Evolutionary conservation across 148 eudicot species (phyloP).

Genomic region (Camellia lanceoleosa): DNA sequence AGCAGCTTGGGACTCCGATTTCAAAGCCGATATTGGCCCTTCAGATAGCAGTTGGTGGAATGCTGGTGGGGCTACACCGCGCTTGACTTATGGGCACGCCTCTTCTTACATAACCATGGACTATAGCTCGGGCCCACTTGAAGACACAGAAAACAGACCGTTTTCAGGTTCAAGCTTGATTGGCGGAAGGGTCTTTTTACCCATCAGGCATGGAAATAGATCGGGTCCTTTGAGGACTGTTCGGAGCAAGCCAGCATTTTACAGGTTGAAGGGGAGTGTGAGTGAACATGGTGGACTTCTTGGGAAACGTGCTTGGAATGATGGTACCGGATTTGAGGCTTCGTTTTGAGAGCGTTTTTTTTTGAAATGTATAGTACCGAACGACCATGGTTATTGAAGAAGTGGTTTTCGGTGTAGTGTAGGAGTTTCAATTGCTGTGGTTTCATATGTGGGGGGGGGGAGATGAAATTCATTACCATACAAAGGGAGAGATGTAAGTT

Average conservation of each 20-base stretch:
- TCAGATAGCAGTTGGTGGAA: conserved; percentile 98
- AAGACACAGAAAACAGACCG: conserved; percentile 58
- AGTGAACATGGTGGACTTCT: conserved; percentile 75
- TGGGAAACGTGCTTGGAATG: conserved; percentile 46
- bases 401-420: conserved; percentile 21
- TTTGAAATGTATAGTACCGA: conserved; percentile 54
- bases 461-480: conserved; percentile 18
- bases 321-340: conserved; percentile 43
- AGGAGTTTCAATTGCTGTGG: conserved; percentile 18
- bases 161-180: conserved; percentile 63
- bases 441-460: conserved; percentile 3
- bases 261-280: conserved; percentile 71
- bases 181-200: conserved; percentile 44
- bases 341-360: conserved; percentile 35
- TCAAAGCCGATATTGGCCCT: conserved; percentile 64
- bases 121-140: conserved; percentile 84
- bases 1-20: conserved; percentile 70
- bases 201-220: conserved; percentile 69
- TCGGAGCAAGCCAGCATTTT: conserved; percentile 57
- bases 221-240: conserved; percentile 86
- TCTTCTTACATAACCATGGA: conserved; percentile 94
- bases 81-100: conserved; percentile 55
- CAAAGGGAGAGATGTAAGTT: conserved; percentile 23
- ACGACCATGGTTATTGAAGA: conserved; percentile 29
- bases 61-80: conserved; percentile 57